These are phyloP conservation scores for Lactarius quietus DNA, from an alignment of 768 basidiomycete species.

Conservation along the genomic window DNA sequence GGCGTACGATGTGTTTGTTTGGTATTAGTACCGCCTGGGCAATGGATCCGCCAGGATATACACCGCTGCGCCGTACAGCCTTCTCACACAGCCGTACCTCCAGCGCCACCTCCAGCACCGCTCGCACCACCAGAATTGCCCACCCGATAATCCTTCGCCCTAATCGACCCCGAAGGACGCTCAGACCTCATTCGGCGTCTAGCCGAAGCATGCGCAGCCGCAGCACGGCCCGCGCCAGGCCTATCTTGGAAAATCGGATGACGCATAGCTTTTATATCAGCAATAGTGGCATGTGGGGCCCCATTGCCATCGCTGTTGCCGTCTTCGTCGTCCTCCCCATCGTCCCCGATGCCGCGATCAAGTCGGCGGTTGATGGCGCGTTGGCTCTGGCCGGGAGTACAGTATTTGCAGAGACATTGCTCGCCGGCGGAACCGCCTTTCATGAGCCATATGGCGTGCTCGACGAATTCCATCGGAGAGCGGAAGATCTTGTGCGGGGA, in stretches of 20 bases:
- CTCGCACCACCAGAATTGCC: neutral
- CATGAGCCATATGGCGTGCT: slow-evolving; percentile 27
- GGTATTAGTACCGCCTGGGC: too few relatives aligned
- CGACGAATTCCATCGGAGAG: slow-evolving; percentile 23
- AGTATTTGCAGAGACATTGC: slow-evolving; percentile 17
- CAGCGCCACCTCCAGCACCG: too few relatives aligned
- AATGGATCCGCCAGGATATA: neutral
- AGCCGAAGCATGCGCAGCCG: neutral
- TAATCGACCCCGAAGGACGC: neutral
- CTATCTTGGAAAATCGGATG: neutral
- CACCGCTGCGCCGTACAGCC: too few relatives aligned
- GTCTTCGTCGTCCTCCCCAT: neutral
- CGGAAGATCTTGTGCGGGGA: slow-evolving; percentile 13
- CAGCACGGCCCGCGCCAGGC: neutral
- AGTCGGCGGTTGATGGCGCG: neutral
- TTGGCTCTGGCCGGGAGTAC: slow-evolving; percentile 4
- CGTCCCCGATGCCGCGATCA: neutral
- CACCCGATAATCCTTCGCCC: slow-evolving; percentile 12
- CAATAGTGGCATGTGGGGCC: neutral
- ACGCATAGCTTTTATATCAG: neutral
- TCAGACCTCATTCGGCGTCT: neutral
- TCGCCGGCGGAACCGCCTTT: neutral
- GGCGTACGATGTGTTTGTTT: too few relatives aligned
- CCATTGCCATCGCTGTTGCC: neutral
- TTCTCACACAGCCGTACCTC: too few relatives aligned